phyloP scores from a whole-genome alignment of 2,329 filamentous ascomycete species.

The Exophiala oligosperma region DNA sequence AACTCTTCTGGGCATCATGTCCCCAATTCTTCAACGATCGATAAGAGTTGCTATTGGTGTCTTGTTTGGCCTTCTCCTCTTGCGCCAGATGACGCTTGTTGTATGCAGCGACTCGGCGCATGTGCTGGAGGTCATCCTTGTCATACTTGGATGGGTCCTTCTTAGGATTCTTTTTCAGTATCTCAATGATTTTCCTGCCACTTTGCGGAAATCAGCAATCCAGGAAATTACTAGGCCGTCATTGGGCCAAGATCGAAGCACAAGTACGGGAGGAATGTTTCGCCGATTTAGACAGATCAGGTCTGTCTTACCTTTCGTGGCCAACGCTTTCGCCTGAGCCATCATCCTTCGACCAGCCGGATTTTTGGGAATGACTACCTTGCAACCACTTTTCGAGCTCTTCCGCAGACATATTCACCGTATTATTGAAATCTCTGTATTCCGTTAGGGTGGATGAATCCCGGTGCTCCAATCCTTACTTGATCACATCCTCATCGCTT shows the following conservation, averaged over 20 bases:
- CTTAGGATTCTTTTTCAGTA: constrained; percentile 61
- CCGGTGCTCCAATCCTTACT: constrained; percentile 34
- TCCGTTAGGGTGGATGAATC: constrained; percentile 33
- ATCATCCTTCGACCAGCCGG: constrained; percentile 62
- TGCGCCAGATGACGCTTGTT: constrained; percentile 68
- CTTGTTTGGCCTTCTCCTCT: constrained; percentile 58
- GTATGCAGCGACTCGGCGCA: constrained; percentile 64
- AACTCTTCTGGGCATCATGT: constrained; percentile 18
- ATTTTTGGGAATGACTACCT: constrained; percentile 56
- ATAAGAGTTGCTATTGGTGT: constrained; percentile 57
- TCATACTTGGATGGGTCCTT: constrained; percentile 59
- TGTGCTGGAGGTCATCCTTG: constrained; percentile 58
- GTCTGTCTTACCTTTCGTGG: constrained; percentile 52
- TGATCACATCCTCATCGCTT: constrained; percentile 51
- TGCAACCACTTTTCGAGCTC: constrained; percentile 65
- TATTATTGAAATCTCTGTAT: constrained; percentile 62
- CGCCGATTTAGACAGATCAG: too few relatives aligned
- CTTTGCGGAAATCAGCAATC: constrained; percentile 35
- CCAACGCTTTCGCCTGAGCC: constrained; percentile 62
- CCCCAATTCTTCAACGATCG: constrained; percentile 62
- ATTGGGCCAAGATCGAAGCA: too few relatives aligned
- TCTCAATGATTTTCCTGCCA: constrained; percentile 63
- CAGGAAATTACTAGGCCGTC: not conserved
- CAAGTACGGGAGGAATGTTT: too few relatives aligned
- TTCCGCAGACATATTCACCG: constrained; percentile 65